Evolutionary conservation across 352 stramenopile species (phyloP).

Genomic region (Pythium phragmitis): DNA sequence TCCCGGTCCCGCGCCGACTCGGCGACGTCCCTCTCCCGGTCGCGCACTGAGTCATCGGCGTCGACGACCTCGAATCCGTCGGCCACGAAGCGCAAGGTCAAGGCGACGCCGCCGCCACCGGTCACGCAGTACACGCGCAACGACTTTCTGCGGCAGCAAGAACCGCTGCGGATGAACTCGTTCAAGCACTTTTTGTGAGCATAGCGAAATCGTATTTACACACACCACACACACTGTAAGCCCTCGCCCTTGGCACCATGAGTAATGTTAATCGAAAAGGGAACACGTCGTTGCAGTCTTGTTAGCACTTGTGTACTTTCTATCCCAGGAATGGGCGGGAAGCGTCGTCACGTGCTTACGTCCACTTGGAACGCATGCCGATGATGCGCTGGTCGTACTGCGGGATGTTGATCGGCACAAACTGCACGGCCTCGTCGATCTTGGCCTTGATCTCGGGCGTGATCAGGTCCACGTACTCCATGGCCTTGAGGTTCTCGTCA

Average conservation of each 20-base stretch:
- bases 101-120: conserved; percentile 1
- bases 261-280: too few species aligned
- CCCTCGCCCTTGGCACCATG: too few species aligned
- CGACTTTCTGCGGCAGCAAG: conserved; percentile 18
- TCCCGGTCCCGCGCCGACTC: conserved; percentile 16
- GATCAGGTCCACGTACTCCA: conserved; percentile 36
- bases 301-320: too few species aligned
- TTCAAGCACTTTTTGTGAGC: conserved; percentile 26
- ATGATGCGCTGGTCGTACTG: conserved; percentile 26
- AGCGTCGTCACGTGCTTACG: conserved; percentile 8
- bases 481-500: conserved; percentile 45
- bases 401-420: conserved; percentile 37
- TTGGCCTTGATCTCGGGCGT: conserved; percentile 17
- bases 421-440: background rate
- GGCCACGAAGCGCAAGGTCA: conserved; percentile 17
- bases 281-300: too few species aligned
- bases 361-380: conserved; percentile 24
- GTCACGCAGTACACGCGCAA: conserved; percentile 14
- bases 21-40: background rate
- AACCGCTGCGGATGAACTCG: conserved; percentile 26
- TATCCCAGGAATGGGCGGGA: too few species aligned
- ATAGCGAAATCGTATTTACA: background rate
- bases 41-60: conserved; percentile 13
- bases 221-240: too few species aligned
- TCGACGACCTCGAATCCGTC: conserved; percentile 16